These are phyloP conservation scores for Phytopythium boreale DNA, from an alignment of 352 stramenopile species.

Conservation along the genomic window DNA sequence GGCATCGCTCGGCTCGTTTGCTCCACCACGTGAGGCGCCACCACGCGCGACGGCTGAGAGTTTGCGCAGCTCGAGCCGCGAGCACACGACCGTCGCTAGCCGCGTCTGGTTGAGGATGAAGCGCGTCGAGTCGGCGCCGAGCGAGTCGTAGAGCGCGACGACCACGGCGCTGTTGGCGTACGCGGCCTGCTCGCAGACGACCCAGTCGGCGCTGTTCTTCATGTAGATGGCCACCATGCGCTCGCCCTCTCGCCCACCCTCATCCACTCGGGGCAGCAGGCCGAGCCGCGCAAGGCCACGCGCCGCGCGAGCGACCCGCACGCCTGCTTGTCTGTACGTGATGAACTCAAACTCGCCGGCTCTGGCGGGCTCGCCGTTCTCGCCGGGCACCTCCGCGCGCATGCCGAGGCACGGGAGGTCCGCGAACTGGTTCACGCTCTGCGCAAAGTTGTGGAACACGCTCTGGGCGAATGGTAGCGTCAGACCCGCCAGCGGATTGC, in stretches of 20 bases:
- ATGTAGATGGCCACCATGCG: conserved; percentile 93
- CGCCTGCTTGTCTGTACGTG: conserved; percentile 49
- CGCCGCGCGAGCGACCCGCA: conserved; percentile 31
- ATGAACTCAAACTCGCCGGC: conserved; percentile 44
- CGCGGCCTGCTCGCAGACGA: conserved; percentile 88
- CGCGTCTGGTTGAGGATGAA: conserved; percentile 80
- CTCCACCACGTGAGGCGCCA: neutral
- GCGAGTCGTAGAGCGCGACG: conserved; percentile 79
- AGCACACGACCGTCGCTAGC: conserved; percentile 65
- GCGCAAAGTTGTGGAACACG: conserved; percentile 48
- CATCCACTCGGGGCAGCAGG: conserved; percentile 33
- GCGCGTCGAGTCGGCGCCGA: conserved; percentile 63
- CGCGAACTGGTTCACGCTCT: conserved; percentile 19
- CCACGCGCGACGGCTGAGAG: conserved; percentile 26
- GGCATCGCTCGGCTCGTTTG: neutral
- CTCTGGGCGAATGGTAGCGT: conserved; percentile 32
- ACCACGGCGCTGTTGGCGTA: conserved; percentile 40
- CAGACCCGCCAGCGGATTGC: conserved; percentile 39
- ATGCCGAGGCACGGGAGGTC: conserved; percentile 39
- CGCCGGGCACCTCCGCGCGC: conserved; percentile 28
- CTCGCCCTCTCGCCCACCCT: conserved; percentile 29
- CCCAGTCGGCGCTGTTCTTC: conserved; percentile 96
- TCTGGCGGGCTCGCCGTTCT: neutral
- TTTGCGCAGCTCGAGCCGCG: conserved; percentile 45
- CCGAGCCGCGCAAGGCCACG: conserved; percentile 43